phyloP scores from a whole-genome alignment of 805 yeast genomes.

The Lachancea sp. region DNA sequence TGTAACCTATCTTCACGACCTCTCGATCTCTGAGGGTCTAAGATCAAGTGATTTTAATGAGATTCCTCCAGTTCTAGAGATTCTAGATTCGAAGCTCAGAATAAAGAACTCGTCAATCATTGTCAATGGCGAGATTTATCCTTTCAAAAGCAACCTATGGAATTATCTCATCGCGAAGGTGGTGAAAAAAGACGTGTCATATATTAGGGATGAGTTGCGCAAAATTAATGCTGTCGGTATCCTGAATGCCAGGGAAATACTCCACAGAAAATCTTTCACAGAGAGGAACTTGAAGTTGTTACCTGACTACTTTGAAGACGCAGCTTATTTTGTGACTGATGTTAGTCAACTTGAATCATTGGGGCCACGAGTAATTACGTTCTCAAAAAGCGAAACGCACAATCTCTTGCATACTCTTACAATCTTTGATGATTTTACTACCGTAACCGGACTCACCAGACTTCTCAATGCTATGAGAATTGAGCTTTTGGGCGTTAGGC shows the following conservation, averaged over 20 bases:
- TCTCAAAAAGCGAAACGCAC: constrained; percentile 14
- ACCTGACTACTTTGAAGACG: constrained; percentile 39
- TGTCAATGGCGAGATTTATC: constrained; percentile 65
- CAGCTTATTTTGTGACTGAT: constrained; percentile 30
- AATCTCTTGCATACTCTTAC: constrained; percentile 39
- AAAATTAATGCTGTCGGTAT: constrained; percentile 10
- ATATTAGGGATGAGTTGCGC: constrained; percentile 20
- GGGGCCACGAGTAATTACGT: constrained; percentile 21
- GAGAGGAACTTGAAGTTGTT: constrained; percentile 45
- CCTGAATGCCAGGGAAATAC: constrained; percentile 22
- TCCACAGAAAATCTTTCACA: constrained; percentile 27
- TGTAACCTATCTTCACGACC: constrained; percentile 17
- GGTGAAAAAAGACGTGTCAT: constrained; percentile 44
- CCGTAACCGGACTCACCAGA: constrained; percentile 38
- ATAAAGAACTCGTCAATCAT: constrained; percentile 48
- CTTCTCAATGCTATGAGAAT: constrained; percentile 31
- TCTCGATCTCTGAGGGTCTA: constrained; percentile 12
- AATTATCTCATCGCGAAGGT: constrained; percentile 48
- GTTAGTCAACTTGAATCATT: constrained; percentile 16
- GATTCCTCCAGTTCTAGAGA: constrained; percentile 21
- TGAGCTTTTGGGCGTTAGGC: constrained; percentile 33
- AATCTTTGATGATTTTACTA: constrained; percentile 52
- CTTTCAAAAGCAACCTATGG: constrained; percentile 46
- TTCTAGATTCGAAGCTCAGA: constrained; percentile 34
- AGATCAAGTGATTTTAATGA: constrained; percentile 6